Base-by-base conservation (phyloP, 179 eudicot genomes). In the Heliamphora pulchella region DNA sequence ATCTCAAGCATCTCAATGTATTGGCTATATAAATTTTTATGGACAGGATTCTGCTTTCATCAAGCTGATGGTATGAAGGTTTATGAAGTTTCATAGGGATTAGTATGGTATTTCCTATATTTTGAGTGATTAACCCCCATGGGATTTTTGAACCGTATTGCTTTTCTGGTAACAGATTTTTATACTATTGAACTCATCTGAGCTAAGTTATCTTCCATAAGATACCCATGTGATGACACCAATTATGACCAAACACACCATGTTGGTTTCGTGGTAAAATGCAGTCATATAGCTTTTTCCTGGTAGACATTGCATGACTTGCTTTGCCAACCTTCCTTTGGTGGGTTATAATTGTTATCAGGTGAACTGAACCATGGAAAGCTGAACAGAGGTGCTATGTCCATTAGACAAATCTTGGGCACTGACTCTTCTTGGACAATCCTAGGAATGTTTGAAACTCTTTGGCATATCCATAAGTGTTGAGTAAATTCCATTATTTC, bases 1-100 rank as follows among this genome's bases (percentile, higher is more conserved):
- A 48, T 81, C 62, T 53, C 51, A 51, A 18, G 39, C 71, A 51
- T 80, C 63, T 41, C 50, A 62, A 5, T 78, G 43, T 22, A 41
- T 39, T 75, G 57, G 17, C 74, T 46, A 31, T 31, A 44, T 64
- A 54, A 63, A 7, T 59, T 50, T 79, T 58, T 66, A 51, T 17
- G 72, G 5, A 64, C 18, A 3, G 44, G 71, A 41, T 20, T 61
- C 46, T 46, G 74, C 76, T 57, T 75, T 59, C 59, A 15, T 9
- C 65, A 63, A 51, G 18, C 53, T 74, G 70, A 64, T 50, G 14
- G 3, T 76, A 22, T 57, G 48, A 55, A 57, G 75, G 44, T 62
- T 20, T 46, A 11, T 17, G 10, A 41, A 22, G 18, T 75, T 55
- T 75, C 15, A 53, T 64, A 14, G 54, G 48, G 3, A 65, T 78